These are phyloP conservation scores for Sclerotinia sclerotiorum DNA, from an alignment of 2,329 filamentous ascomycete species.

Conservation along the genomic window DNA sequence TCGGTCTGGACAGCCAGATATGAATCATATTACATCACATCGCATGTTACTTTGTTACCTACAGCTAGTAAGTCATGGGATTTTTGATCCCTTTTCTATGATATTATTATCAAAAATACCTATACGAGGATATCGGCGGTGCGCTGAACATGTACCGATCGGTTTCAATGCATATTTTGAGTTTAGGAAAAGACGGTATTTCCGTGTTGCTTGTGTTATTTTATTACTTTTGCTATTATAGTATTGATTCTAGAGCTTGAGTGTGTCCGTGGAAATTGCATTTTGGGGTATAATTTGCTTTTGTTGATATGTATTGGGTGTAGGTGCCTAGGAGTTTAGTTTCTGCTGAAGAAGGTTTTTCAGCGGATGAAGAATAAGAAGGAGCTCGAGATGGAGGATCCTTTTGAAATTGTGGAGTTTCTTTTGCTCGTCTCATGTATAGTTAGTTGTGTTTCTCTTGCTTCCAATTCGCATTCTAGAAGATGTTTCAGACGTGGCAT, in stretches of 20 bases:
- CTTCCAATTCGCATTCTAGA: not conserved
- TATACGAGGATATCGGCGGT: too few species aligned
- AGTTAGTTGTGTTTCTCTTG: not conserved
- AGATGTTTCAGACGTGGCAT: slow-evolving; percentile 10
- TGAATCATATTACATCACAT: not conserved
- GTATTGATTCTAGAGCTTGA: not conserved
- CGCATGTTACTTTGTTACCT: too few species aligned
- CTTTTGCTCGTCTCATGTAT: slow-evolving; percentile 3
- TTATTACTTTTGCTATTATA: not conserved
- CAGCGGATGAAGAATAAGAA: not conserved
- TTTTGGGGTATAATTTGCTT: not conserved
- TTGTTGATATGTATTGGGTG: not conserved
- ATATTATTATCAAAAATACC: too few species aligned
- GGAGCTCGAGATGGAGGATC: not conserved
- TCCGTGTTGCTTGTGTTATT: not conserved
- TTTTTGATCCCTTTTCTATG: too few species aligned
- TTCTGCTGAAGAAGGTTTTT: not conserved
- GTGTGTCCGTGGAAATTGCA: not conserved
- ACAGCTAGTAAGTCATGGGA: not conserved
- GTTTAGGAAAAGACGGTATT: not conserved
- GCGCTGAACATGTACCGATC: too few species aligned
- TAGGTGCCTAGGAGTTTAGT: too few species aligned
- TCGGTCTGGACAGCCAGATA: not conserved
- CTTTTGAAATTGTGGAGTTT: not conserved
- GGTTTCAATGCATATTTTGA: not conserved